Evolutionary conservation across 2,329 filamentous ascomycete genomes (phyloP), one percentile per base, ranked within the genome.

Genomic region (Raffaelea deltoideospora): DNA sequence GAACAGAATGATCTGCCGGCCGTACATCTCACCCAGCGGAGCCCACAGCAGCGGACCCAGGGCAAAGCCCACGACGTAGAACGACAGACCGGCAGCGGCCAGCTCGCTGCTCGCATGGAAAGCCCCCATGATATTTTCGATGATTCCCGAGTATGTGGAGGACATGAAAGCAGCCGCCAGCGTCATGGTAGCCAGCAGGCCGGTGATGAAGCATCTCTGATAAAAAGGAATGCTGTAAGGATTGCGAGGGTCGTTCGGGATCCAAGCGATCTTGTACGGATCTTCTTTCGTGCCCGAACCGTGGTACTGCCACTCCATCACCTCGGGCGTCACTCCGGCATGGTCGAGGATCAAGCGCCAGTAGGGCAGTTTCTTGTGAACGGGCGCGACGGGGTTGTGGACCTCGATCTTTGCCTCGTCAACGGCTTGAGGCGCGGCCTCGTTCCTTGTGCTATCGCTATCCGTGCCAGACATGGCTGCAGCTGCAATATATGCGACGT

Each of bases 21-120:
- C 43, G 33, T 34, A 43, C 23, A 38, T 18, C 33, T 45, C 43
- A 22, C 30, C 30, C 22, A 45, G 29, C 2, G 63, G 71, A 1
- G 70, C 71, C 45, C 71, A 75, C 2, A 73, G 20, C 3, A 76
- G 52, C 1, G 72, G 72, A 0, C 72, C 72, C 3, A 67, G 60
- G 40, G 63, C 67, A 49, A 75, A 76, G 1, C 64, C 68, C 4
- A 72, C 53, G 13, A 73, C 53, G 45, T 70, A 73, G 7, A 72
- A 48, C 2, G 65, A 65, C 9, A 73, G 54, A 58, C 60, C 0
- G 64, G 27, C 30, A 15, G 38, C 35, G 10, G 37, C 37, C 21
- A 39, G 17, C 37, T 39, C 37, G 7, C 5, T 11, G 18, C 11
- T 28, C 10, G n/a, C 17, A 7, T 31, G 14, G 3, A 39, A 20